These are phyloP conservation scores for Aspergillus novofumigatus DNA, from an alignment of 2,329 filamentous ascomycete genomes.

Conservation along the genomic window DNA sequence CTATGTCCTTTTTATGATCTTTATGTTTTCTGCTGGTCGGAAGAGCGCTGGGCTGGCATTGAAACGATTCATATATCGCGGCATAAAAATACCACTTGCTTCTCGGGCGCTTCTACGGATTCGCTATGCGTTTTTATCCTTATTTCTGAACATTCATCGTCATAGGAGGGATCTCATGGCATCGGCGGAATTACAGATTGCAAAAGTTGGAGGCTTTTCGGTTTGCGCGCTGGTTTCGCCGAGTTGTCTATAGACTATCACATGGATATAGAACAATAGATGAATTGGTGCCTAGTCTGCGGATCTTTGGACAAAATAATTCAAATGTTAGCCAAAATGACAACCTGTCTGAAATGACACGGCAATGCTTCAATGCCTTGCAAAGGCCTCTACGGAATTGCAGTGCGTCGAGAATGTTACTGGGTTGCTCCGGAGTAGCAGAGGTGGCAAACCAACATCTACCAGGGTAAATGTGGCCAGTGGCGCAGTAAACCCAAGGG, in stretches of 20 bases:
- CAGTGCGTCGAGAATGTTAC: not conserved
- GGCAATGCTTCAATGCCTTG: too few relatives aligned
- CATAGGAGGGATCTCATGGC: not conserved
- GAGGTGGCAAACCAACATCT: not conserved
- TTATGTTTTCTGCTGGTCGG: slow-evolving; percentile 26
- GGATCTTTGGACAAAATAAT: not conserved
- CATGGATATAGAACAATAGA: not conserved
- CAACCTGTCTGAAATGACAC: too few relatives aligned
- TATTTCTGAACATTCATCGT: not conserved
- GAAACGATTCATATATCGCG: slow-evolving; percentile 4
- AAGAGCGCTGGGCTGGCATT: slow-evolving; percentile 32
- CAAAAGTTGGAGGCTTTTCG: not conserved
- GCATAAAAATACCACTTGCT: not conserved
- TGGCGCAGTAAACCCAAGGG: not conserved
- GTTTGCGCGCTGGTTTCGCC: not conserved
- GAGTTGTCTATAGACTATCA: not conserved
- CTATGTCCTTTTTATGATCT: slow-evolving; percentile 11
- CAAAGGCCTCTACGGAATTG: not conserved
- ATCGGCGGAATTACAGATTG: slow-evolving; percentile 1
- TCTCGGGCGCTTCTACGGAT: not conserved
- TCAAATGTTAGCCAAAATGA: too few relatives aligned
- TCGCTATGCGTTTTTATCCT: not conserved
- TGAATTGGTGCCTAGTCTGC: not conserved
- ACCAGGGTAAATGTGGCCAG: not conserved
- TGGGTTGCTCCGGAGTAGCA: not conserved